These are phyloP conservation scores for Asterochloris erici DNA, from an alignment of 139 green algal species.

Conservation along the genomic window DNA sequence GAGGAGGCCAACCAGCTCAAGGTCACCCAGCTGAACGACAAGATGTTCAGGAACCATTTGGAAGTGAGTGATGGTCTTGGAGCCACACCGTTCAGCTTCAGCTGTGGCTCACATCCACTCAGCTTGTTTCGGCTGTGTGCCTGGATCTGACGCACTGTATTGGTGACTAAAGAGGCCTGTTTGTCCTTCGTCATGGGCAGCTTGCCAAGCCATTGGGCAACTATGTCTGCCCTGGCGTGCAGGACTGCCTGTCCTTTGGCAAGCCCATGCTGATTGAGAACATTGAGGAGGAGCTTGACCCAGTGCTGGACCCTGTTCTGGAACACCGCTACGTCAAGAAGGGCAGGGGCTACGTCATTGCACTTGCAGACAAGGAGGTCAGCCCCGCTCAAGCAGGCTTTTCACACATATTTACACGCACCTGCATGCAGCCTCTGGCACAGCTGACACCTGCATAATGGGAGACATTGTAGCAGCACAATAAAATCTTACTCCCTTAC, in stretches of 20 bases:
- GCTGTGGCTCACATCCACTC: no score
- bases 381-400: neutral
- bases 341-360: slow-evolving; percentile 51
- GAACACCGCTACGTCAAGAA: slow-evolving; percentile 74
- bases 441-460: slow-evolving; percentile 50
- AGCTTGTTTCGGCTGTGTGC: no score
- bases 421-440: neutral
- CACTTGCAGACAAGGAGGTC: slow-evolving; percentile 47
- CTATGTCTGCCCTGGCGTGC: neutral
- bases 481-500: neutral
- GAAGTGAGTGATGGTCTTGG: slow-evolving; percentile 37
- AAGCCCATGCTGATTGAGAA: slow-evolving; percentile 95
- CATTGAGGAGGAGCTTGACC: slow-evolving; percentile 89
- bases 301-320: slow-evolving; percentile 88
- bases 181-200: no score
- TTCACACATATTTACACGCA: no score
- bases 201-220: neutral
- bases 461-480: slow-evolving; percentile 50
- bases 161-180: no score
- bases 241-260: slow-evolving; percentile 84
- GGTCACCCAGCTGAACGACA: slow-evolving; percentile 80
- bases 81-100: no score
- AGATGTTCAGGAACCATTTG: slow-evolving; percentile 82
- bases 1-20: slow-evolving; percentile 82
- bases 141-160: no score